phyloP scores from a whole-genome alignment of 2,329 filamentous ascomycete species.

The Lachnellula hyalina region DNA sequence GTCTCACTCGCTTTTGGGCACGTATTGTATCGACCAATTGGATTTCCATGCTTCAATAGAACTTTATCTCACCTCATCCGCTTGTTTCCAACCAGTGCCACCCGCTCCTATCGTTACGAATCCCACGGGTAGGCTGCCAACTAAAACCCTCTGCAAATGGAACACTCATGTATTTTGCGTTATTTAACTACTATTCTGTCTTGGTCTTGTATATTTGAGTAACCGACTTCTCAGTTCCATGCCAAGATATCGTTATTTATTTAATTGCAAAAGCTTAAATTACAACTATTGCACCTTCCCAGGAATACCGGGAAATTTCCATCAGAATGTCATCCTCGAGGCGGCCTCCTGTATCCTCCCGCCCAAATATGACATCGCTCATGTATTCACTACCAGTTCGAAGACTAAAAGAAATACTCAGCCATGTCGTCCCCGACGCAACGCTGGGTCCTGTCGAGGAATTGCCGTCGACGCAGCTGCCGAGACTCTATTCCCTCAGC shows the following conservation, averaged over 20 bases:
- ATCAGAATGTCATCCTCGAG: conserved; percentile 22
- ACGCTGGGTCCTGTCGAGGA: conserved; percentile 28
- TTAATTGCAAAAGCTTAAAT: not conserved
- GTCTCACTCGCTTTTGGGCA: not conserved
- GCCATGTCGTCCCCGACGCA: conserved; percentile 21
- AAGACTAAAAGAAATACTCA: conserved; percentile 29
- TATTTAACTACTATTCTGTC: not conserved
- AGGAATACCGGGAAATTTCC: not conserved
- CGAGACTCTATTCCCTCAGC: conserved; percentile 28
- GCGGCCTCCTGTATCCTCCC: conserved; percentile 17
- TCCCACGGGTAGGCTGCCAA: not conserved
- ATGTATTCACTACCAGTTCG: conserved; percentile 30
- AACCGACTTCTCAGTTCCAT: not conserved
- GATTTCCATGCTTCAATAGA: not conserved
- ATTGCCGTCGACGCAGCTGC: conserved; percentile 28
- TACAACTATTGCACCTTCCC: too few species aligned
- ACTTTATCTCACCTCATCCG: too few species aligned
- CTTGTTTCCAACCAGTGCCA: not conserved
- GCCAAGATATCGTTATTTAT: not conserved
- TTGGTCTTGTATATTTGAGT: not conserved
- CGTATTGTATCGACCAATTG: not conserved
- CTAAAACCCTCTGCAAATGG: not conserved
- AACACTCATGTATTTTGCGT: not conserved
- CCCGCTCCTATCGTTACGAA: not conserved
- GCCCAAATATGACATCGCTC: conserved; percentile 21